These are phyloP conservation scores for Naganishia albida DNA, from an alignment of 1,284 basidiomycete species.

Conservation along the genomic window DNA sequence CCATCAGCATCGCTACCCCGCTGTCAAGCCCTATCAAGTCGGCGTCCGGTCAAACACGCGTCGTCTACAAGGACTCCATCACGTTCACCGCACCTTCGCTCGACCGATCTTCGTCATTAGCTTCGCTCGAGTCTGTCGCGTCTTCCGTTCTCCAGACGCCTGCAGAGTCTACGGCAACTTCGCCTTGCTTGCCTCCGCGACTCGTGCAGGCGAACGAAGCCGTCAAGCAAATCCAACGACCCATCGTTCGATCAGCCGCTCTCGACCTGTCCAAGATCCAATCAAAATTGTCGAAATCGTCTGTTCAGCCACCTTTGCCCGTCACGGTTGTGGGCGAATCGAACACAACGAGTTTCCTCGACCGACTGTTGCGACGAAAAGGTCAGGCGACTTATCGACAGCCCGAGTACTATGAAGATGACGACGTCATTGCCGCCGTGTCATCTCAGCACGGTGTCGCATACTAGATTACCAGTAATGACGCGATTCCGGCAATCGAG, in stretches of 20 bases:
- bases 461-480: constrained; percentile 16
- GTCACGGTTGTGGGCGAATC: constrained; percentile 33
- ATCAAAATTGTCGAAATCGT: constrained; percentile 38
- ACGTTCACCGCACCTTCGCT: constrained; percentile 47
- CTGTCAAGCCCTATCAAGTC: constrained; percentile 21
- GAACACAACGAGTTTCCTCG: constrained; percentile 37
- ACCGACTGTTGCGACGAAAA: constrained; percentile 41
- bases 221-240: constrained; percentile 26
- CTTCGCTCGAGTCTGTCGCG: constrained; percentile 50
- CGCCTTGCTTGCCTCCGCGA: constrained; percentile 25
- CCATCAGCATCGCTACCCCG: constrained; percentile 30
- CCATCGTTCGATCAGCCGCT: constrained; percentile 1
- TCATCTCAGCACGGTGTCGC: constrained; percentile 36
- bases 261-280: constrained; percentile 27
- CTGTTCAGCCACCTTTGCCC: constrained; percentile 27
- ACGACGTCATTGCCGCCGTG: constrained; percentile 40
- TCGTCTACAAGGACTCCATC: constrained; percentile 37
- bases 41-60: constrained; percentile 36
- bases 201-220: constrained; percentile 17
- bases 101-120: constrained; percentile 52
- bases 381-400: constrained; percentile 34
- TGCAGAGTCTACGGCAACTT: constrained; percentile 4
- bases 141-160: constrained; percentile 34
- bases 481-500: constrained; percentile 17
- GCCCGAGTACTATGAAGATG: constrained; percentile 40